Base-by-base conservation (phyloP, 169 alveolate species). In the Plasmodium cynomolgi region DNA sequence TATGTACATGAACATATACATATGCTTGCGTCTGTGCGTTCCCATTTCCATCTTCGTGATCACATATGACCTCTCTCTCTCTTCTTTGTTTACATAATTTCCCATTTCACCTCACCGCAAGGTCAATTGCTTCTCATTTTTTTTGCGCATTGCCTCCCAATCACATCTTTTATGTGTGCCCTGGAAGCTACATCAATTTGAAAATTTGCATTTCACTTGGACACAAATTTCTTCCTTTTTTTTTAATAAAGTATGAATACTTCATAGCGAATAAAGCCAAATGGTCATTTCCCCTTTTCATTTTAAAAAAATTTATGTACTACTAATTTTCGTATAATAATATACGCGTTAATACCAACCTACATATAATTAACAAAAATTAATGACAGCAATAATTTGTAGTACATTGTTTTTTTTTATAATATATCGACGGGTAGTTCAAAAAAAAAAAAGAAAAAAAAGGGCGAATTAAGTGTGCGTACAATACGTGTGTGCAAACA, bases 151-250 rank as follows among this genome's bases (percentile, higher is more conserved):
- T 20, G 2, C 62, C 37, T n/a, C 37, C 23, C 23, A 82, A 47
- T 33, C 39, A 31, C 39, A 82, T 56, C 39, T 68, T 68, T 7
- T 68, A 68, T 68, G 77, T 68, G 37, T 68, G 37, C 37, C 37
- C 39, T 26, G 37, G 41, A 68, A 11, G 31, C 77, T 23, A 68
- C n/a, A 68, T 68, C 37, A 68, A 68, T 68, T 68, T 68, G 77
- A 68, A 68, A 68, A 68, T 79, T 79, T 79, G 37, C 84, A 47
- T 82, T 82, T 82, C 72, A 56, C 44, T 68, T 39, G 33, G 33
- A 31, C 68, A 50, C 47, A 39, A 58, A 68, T 23, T 84, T 84
- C 47, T 50, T 68, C 50, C 39, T 84, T 84, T 84, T 41, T 41
- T 50, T 84, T 84, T 26, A 71, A 71, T 84, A 71, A 47, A 39